Base-by-base conservation (phyloP, 306 rosid genomes). In the Ammopiptanthus mongolicus region DNA sequence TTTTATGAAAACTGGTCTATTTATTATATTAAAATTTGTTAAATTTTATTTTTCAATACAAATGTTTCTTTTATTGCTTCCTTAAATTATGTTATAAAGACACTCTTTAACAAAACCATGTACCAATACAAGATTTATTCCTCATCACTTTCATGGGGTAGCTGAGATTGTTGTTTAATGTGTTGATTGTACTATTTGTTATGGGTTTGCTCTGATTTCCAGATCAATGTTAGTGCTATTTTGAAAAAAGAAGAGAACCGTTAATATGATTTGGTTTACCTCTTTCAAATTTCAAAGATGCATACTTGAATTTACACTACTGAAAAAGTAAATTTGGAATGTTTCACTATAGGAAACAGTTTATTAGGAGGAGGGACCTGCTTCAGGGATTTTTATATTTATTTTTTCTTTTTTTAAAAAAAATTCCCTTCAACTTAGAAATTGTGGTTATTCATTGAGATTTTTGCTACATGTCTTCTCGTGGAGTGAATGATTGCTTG, bases 401-500 rank as follows among this genome's bases (percentile, higher is more conserved):
- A 12, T n/a, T n/a, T n/a, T n/a, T n/a, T n/a, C n/a, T n/a, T 36
- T 23, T 5, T 76, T 29, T 22, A 28, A 4, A 5, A 25, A 17
- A 17, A 15, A 17, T 17, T 44, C 15, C 17, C 12, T 70, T 46
- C 5, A 31, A 29, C 62, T 11, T 59, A 21, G 21, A 28, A 61
- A 11, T 63, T 48, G 17, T 31, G 12, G 46, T 66, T 56, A 39
- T 25, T 59, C 25, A 19, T 41, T 13, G n/a, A n/a, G 34, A 18
- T n/a, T 31, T 71, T 79, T 71, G 14, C 51, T 5, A 28, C 44
- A 14, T 75, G 33, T 42, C 55, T 67, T 65, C 68, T 21, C 51
- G n/a, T 67, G 77, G 59, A 62, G 51, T 64, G 33, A 61, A 73
- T 23, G 53, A 58, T 77, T 68, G 60, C 56, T 70, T 31, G 17